Evolutionary conservation across 805 yeast genomes (phyloP).

Genomic region (Wickerhamiella azyma): DNA sequence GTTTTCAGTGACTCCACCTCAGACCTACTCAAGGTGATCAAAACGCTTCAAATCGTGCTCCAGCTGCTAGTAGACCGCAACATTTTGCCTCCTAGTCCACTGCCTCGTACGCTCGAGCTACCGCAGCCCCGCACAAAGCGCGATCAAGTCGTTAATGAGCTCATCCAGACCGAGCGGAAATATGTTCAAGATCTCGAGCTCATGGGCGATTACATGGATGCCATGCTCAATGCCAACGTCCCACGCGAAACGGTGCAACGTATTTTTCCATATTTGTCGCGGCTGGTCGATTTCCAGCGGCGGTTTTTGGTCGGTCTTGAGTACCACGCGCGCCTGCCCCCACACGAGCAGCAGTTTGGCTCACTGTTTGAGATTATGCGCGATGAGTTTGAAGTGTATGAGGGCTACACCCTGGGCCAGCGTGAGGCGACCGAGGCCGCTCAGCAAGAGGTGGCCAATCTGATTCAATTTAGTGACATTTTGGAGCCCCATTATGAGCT

Average conservation of each 20-base stretch:
- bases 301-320: slow-evolving; percentile 79
- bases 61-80: slow-evolving; percentile 27
- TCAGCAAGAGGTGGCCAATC: slow-evolving; percentile 41
- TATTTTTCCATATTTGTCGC: slow-evolving; percentile 72
- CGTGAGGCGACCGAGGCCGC: slow-evolving; percentile 75
- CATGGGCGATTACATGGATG: slow-evolving; percentile 51
- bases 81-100: not conserved
- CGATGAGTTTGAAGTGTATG: slow-evolving; percentile 74
- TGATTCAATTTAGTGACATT: slow-evolving; percentile 39
- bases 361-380: slow-evolving; percentile 78
- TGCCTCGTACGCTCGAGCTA: slow-evolving; percentile 1
- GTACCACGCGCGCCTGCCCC: slow-evolving; percentile 65
- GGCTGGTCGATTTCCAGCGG: slow-evolving; percentile 82
- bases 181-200: slow-evolving; percentile 84
- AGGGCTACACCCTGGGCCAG: slow-evolving; percentile 89
- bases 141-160: slow-evolving; percentile 68
- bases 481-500: slow-evolving; percentile 80
- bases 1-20: slow-evolving; percentile 74
- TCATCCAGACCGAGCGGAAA: slow-evolving; percentile 81
- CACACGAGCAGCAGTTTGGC: slow-evolving; percentile 72
- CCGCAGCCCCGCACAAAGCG: slow-evolving; percentile 29
- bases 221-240: slow-evolving; percentile 51
- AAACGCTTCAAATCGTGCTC: slow-evolving; percentile 54
- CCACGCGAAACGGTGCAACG: slow-evolving; percentile 67
- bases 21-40: slow-evolving; percentile 60